Evolutionary conservation across 1,139 yeast genomes (phyloP).

Genomic region (Candida buenavistaensis): DNA sequence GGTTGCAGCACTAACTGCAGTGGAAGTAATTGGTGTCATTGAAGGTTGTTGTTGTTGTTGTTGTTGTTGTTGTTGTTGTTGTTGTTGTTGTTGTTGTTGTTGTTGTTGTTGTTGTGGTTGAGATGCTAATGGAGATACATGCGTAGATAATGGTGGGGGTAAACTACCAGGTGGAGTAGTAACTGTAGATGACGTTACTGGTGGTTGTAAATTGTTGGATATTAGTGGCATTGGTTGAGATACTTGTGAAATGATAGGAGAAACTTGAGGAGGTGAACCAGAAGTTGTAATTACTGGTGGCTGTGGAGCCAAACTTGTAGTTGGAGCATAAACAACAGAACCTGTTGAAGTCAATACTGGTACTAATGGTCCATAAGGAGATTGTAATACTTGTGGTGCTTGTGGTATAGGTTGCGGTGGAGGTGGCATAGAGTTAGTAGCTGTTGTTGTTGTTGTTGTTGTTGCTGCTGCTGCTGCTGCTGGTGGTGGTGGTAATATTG

Average conservation of each 20-base stretch:
- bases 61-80: slow-evolving; percentile 3
- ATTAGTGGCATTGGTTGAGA: too few species aligned
- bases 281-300: slow-evolving; percentile 9
- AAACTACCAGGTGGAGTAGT: not conserved
- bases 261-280: slow-evolving; percentile 1
- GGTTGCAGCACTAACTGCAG: slow-evolving; percentile 16
- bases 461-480: slow-evolving; percentile 6
- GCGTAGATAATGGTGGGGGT: too few species aligned
- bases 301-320: slow-evolving; percentile 10
- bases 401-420: slow-evolving; percentile 7
- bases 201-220: not conserved
- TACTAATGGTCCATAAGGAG: slow-evolving; percentile 39
- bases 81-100: not conserved
- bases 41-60: slow-evolving; percentile 12
- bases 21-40: slow-evolving; percentile 14
- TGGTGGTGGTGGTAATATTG: slow-evolving; percentile 1
- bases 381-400: slow-evolving; percentile 20
- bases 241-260: slow-evolving; percentile 1
- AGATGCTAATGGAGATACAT: too few species aligned
- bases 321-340: slow-evolving; percentile 18
- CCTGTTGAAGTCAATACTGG: slow-evolving; percentile 29
- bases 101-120: not conserved
- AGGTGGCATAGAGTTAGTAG: slow-evolving; percentile 1
- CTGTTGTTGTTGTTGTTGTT: slow-evolving; percentile 3
- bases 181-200: not conserved